A percentile compares a stretch with the other conserved stretches of the same genome.
Conservation (phyloP, 805 yeast genomes). For the Yamadazyma insecticola region DNA sequence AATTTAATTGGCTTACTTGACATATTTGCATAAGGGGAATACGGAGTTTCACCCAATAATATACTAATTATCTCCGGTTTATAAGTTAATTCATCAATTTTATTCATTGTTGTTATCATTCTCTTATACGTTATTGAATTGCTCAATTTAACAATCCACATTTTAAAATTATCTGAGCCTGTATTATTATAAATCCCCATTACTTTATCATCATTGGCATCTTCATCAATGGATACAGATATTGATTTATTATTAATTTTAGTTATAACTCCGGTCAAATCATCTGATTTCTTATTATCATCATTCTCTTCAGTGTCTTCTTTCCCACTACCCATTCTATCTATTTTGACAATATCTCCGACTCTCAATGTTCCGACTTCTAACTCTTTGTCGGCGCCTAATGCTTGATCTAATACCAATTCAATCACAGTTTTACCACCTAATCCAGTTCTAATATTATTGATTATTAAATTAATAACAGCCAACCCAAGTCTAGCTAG, state of each 20-base stretch:
- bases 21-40: constrained; percentile 16
- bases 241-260: constrained; percentile 46
- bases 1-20: constrained; percentile 15
- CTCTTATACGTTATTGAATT: constrained; percentile 71
- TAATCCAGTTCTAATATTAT: constrained; percentile 67
- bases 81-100: constrained; percentile 47
- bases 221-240: constrained; percentile 58
- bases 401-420: constrained; percentile 51
- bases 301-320: constrained; percentile 9
- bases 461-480: constrained; percentile 55
- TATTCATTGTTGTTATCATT: constrained; percentile 74
- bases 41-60: constrained; percentile 42
- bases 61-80: constrained; percentile 33
- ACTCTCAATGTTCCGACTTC: constrained; percentile 52
- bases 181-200: constrained; percentile 42
- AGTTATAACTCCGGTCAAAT: constrained; percentile 63
- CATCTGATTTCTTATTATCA: constrained; percentile 8
- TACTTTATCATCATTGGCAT: constrained; percentile 45
- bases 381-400: constrained; percentile 24
- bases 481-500: constrained; percentile 76
- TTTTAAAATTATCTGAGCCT: constrained; percentile 33
- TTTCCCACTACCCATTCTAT: constrained; percentile 33
- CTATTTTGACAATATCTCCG: constrained; percentile 74
- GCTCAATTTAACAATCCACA: constrained; percentile 66
- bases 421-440: constrained; percentile 74